phyloP scores from a whole-genome alignment of 805 yeast genomes.

The Cyberlindnera saturnus region DNA sequence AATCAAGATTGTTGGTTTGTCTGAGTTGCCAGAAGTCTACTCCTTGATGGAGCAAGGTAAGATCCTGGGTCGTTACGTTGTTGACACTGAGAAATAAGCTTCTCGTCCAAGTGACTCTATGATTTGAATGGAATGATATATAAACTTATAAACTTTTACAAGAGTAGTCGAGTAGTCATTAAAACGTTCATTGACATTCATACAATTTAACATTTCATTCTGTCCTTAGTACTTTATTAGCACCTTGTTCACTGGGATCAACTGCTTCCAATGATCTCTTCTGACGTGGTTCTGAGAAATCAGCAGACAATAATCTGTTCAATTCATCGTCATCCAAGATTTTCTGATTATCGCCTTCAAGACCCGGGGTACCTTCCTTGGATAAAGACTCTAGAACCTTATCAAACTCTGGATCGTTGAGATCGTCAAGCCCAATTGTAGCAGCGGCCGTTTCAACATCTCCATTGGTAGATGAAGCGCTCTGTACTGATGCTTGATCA shows the following conservation, averaged over 20 bases:
- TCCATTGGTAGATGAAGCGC: too few relatives aligned
- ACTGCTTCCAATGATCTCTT: constrained; percentile 10
- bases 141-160: too few relatives aligned
- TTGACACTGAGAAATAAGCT: constrained; percentile 70
- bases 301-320: constrained; percentile 18
- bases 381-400: constrained; percentile 23
- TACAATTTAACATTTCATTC: constrained; percentile 2
- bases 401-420: constrained; percentile 23
- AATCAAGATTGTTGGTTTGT: constrained; percentile 69
- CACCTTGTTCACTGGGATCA: constrained; percentile 2
- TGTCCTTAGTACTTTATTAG: constrained; percentile 4
- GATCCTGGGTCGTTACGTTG: constrained; percentile 84
- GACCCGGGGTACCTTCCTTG: constrained; percentile 23
- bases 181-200: background rate
- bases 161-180: background rate
- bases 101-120: constrained; percentile 94
- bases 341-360: constrained; percentile 5
- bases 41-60: constrained; percentile 77
- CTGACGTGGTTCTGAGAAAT: constrained; percentile 8
- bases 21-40: constrained; percentile 63
- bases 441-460: too few relatives aligned
- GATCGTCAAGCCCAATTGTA: constrained; percentile 5
- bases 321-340: constrained; percentile 22
- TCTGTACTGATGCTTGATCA: too few relatives aligned
- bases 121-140: constrained; percentile 54